phyloP scores from a whole-genome alignment of 2,329 filamentous ascomycete species.

The Aspergillus melleus region DNA sequence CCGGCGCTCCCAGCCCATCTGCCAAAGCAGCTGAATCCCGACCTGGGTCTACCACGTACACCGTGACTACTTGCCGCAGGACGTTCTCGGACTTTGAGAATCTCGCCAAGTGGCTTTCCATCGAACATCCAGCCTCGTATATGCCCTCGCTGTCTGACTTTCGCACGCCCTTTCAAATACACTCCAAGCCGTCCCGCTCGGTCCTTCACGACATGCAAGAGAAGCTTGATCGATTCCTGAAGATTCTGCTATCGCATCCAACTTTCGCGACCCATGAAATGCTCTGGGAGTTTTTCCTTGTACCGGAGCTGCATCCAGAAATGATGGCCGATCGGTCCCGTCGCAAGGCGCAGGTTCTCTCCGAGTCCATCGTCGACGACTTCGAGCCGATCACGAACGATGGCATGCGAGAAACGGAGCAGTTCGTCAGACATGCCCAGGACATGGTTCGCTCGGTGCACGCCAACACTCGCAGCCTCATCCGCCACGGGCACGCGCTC shows the following conservation, averaged over 20 bases:
- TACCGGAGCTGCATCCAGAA: constrained; percentile 85
- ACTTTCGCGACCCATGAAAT: constrained; percentile 96
- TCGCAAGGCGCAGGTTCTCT: constrained; percentile 78
- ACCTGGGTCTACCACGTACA: constrained; percentile 66
- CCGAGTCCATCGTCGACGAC: constrained; percentile 85
- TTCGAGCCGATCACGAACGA: constrained; percentile 70
- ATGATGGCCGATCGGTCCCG: constrained; percentile 88
- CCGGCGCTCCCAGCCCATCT: constrained; percentile 68
- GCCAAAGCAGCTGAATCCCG: constrained; percentile 37
- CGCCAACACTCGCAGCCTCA: constrained; percentile 76
- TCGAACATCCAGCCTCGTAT: constrained; percentile 95
- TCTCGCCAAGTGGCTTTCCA: constrained; percentile 74
- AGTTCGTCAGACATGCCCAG: constrained; percentile 86
- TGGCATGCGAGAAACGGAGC: constrained; percentile 83
- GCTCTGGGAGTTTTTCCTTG: constrained; percentile 98
- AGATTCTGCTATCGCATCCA: constrained; percentile 80
- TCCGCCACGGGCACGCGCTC: constrained; percentile 74
- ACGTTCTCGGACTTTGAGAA: constrained; percentile 90
- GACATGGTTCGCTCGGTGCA: constrained; percentile 87
- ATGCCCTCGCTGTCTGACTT: constrained; percentile 76
- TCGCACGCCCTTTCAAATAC: constrained; percentile 87
- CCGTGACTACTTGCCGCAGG: constrained; percentile 89
- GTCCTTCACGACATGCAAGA: constrained; percentile 85
- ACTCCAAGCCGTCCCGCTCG: constrained; percentile 84
- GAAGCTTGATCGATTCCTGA: constrained; percentile 82